Evolutionary conservation across 345 rosid genomes (phyloP), one percentile per base, ranked within the genome.

Genomic region (Diplotaxis tenuifolia): DNA sequence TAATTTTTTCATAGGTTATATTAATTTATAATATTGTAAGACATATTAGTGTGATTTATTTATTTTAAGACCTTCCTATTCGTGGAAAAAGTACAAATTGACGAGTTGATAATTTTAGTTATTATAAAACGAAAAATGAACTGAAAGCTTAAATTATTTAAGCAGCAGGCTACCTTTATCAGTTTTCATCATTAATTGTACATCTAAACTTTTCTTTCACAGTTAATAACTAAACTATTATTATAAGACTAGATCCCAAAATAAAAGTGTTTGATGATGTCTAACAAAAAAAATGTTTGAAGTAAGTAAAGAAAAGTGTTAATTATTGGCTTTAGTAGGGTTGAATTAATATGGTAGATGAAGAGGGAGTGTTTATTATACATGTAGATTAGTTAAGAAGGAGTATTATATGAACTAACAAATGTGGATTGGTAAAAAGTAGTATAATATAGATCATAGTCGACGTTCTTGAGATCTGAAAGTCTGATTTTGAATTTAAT

Each of bases 381-480:
- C 1, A 3, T 8, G 54, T 18, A 54, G 7, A 54, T 53, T 53
- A 3, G 58, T 53, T 20, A 53, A 21, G 50, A 53, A 21, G 50
- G 18, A 42, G 50, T 42, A 4, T 42, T 5, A 49, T 18, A 50
- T 50, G 55, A 50, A 18, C 55, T 50, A 50, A 50, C 14, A 52
- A 19, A 19, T 20, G 50, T 29, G 7, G 29, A 25, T 32, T 34
- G 15, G 53, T 62, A 16, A 53, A 72, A 49, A 49, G 10, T 34
- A 49, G 4, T 34, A 21, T 11, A 36, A 54, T 58, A n/a, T 4
- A 58, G 7, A 28, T 7, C 14, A 32, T 31, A 53, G 63, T 57
- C 70, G 32, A 57, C 31, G 19, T 73, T 52, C 49, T 65, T 65
- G 59, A 74, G 77, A 66, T 58, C 67, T 22, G 50, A 42, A 59